Evolutionary conservation across 768 basidiomycete species (phyloP).

Genomic region (Lentinula sp.): DNA sequence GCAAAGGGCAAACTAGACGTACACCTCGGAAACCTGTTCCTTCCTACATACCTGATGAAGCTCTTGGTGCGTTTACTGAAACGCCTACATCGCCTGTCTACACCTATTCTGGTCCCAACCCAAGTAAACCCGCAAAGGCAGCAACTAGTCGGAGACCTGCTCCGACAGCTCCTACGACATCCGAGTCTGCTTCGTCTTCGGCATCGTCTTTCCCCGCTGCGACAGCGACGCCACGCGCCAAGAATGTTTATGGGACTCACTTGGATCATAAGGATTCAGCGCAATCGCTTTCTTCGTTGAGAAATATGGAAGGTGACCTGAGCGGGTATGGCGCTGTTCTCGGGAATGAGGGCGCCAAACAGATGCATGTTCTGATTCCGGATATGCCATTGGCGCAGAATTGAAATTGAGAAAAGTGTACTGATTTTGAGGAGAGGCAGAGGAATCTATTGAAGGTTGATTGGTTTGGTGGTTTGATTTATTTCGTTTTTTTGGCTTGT

Average conservation of each 20-base stretch:
- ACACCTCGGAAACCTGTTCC: slow-evolving; percentile 3
- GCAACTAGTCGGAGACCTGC: background rate
- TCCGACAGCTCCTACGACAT: background rate
- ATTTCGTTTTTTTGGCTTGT: background rate
- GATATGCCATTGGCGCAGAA: slow-evolving; percentile 3
- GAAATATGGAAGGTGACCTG: slow-evolving; percentile 6
- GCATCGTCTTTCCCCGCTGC: background rate
- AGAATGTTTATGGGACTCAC: background rate
- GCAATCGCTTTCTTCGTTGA: slow-evolving; percentile 1
- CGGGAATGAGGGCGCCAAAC: background rate
- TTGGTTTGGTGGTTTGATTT: background rate
- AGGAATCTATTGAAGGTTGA: background rate
- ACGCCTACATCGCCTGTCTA: background rate
- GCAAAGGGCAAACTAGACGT: background rate
- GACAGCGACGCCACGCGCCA: background rate
- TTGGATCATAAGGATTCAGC: slow-evolving; percentile 6
- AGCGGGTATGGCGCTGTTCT: slow-evolving; percentile 2
- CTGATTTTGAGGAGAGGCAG: background rate
- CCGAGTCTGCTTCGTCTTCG: background rate
- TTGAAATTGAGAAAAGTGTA: background rate
- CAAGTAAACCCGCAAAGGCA: background rate
- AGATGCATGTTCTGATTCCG: slow-evolving; percentile 6
- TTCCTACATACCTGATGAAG: slow-evolving; percentile 1
- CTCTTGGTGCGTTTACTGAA: background rate
- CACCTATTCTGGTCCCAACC: slow-evolving; percentile 1